Base-by-base conservation (phyloP, 1,284 basidiomycete genomes). In the Irpex sp. region DNA sequence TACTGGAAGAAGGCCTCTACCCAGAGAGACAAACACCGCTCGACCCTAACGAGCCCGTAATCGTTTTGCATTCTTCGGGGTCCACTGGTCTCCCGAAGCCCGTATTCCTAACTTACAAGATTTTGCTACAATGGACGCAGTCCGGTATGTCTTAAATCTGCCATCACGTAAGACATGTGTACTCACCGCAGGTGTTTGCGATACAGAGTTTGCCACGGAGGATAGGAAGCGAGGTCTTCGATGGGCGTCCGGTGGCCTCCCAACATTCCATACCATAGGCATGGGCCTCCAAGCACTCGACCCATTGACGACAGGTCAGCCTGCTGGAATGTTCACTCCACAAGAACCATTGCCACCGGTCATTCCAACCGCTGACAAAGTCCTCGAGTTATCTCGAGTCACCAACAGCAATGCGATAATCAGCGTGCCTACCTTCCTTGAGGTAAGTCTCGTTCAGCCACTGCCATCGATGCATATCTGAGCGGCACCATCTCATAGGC, bases 61-160 rank as follows among this genome's bases (percentile, higher is more conserved):
- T 63, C 8, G 53, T 58, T 18, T 33, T 61, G 3, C 64, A 65
- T 36, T 65, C 64, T 16, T 58, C 64, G 4, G 64, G 64, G 5
- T 65, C 64, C 3, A 65, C 64, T 14, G 64, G 64, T 19, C 39
- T 65, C 3, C 64, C 69, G 12, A 70, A 69, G 60, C 62, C 68
- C 2, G 64, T 69, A 16, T 57, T 62, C 4, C 60, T 58, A 35
- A 63, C 58, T 0, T 59, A 64, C 19, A 51, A 19, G 8, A 54
- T 48, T 16, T 12, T 64, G 12, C 47, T 61, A 16, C 56, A 58
- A 19, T 64, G 61, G 58, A 54, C 51, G 9, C 4, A 4, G 1
- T 7, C 5, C 21, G 33, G 63, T 64, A 36, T 18, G 39, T 45
- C 12, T 14, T 6, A 12, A 6, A 14, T 60, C 58, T 14, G 9